phyloP scores from a whole-genome alignment of 1,284 basidiomycete species.

The Irpex rosettiformis region DNA sequence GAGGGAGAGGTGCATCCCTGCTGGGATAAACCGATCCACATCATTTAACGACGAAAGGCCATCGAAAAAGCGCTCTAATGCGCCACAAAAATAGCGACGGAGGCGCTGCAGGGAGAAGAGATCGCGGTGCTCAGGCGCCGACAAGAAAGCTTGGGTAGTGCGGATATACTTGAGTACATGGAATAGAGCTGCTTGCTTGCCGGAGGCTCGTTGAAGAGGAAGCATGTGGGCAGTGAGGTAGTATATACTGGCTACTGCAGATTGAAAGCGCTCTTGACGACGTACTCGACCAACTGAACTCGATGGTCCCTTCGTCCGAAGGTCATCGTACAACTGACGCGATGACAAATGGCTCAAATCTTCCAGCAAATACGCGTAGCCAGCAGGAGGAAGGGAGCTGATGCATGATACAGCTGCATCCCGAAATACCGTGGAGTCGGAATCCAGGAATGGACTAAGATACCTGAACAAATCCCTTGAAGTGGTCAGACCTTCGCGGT shows the following conservation, averaged over 20 bases:
- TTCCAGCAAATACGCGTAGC: constrained; percentile 81
- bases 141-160: constrained; percentile 78
- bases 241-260: constrained; percentile 89
- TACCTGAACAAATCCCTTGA: constrained; percentile 84
- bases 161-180: constrained; percentile 86
- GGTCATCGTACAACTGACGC: constrained; percentile 81
- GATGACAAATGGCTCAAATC: constrained; percentile 79
- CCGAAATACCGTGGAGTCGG: constrained; percentile 80
- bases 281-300: constrained; percentile 52
- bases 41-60: constrained; percentile 70
- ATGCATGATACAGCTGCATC: constrained; percentile 87
- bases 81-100: constrained; percentile 87
- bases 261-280: constrained; percentile 80
- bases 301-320: constrained; percentile 47
- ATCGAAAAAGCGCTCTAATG: constrained; percentile 84
- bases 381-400: constrained; percentile 77
- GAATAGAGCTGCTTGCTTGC: constrained; percentile 69
- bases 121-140: constrained; percentile 68
- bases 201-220: constrained; percentile 66
- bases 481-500: constrained; percentile 73
- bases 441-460: constrained; percentile 83
- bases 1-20: constrained; percentile 74
- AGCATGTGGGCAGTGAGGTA: constrained; percentile 80
- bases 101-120: constrained; percentile 81
- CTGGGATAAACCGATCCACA: constrained; percentile 75